Evolutionary conservation across 2,329 filamentous ascomycete genomes (phyloP).

Genomic region (Fusarium graminum): DNA sequence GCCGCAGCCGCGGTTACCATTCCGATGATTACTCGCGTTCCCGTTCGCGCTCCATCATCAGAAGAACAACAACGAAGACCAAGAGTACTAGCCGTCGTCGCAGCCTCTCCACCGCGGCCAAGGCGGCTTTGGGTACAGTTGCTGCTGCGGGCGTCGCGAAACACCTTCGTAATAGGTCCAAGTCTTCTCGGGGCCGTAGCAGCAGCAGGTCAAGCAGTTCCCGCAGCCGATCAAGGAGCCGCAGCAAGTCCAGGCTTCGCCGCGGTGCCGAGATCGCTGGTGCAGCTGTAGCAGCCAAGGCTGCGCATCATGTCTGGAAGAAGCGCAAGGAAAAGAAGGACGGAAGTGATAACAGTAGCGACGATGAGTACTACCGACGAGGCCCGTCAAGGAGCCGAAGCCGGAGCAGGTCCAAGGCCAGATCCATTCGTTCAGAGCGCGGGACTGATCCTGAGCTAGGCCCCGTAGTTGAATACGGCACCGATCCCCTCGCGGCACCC

Average conservation of each 20-base stretch:
- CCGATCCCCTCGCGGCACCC: conserved; percentile 64
- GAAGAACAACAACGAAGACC: conserved; percentile 51
- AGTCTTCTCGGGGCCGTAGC: conserved; percentile 51
- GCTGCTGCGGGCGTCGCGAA: conserved; percentile 70
- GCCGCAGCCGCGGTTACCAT: conserved; percentile 58
- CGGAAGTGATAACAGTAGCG: conserved; percentile 52
- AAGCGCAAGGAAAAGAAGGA: conserved; percentile 72
- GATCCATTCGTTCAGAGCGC: conserved; percentile 64
- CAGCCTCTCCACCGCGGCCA: conserved; percentile 65
- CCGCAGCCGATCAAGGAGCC: conserved; percentile 44
- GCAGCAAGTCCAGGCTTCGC: conserved; percentile 62
- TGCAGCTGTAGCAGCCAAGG: conserved; percentile 70
- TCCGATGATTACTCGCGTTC: conserved; percentile 61
- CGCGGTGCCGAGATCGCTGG: conserved; percentile 72
- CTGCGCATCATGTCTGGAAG: conserved; percentile 72
- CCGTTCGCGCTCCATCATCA: conserved; percentile 58
- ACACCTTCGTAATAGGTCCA: conserved; percentile 68
- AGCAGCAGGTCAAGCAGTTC: conserved; percentile 45
- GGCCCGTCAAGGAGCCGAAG: conserved; percentile 55
- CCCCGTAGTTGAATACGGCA: conserved; percentile 74
- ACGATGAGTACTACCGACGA: conserved; percentile 55
- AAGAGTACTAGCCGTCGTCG: conserved; percentile 56
- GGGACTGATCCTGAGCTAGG: conserved; percentile 75
- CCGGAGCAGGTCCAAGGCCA: conserved; percentile 66
- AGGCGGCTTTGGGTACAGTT: conserved; percentile 69